These are phyloP conservation scores for Beauveria brongniartii DNA, from an alignment of 2,329 filamentous ascomycete genomes.

Conservation along the genomic window DNA sequence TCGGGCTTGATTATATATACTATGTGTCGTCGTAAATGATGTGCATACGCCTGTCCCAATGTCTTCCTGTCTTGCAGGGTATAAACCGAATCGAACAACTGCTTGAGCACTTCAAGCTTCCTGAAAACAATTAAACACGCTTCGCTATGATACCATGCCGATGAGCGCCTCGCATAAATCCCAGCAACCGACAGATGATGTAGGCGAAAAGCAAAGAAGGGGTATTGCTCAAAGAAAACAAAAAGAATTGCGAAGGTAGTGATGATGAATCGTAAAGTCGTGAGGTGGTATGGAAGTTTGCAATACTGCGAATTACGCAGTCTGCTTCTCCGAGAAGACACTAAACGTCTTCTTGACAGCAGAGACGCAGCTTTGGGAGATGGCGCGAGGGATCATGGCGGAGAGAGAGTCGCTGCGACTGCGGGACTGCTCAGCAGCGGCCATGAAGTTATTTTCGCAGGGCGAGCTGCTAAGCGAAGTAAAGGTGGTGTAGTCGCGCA, in stretches of 20 bases:
- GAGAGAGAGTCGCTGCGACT: slow-evolving; percentile 8
- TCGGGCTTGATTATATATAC: neutral
- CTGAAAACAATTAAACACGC: neutral
- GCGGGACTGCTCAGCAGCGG: neutral
- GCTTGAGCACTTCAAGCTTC: slow-evolving; percentile 5
- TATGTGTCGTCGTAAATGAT: neutral
- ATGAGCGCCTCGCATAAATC: neutral
- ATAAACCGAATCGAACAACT: neutral
- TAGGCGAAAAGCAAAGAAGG: neutral
- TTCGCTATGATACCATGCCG: slow-evolving; percentile 7
- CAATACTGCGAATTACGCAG: neutral
- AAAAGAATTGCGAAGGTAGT: neutral
- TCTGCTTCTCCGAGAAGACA: slow-evolving; percentile 4
- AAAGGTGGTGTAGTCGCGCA: slow-evolving; percentile 1
- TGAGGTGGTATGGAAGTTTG: neutral
- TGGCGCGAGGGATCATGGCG: slow-evolving; percentile 8
- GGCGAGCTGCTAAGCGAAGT: slow-evolving; percentile 5
- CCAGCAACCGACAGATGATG: neutral
- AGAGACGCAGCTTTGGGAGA: slow-evolving; percentile 8
- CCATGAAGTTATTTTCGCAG: neutral
- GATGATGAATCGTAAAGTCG: neutral
- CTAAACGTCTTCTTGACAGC: slow-evolving; percentile 10
- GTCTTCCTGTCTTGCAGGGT: neutral
- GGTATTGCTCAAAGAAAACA: neutral
- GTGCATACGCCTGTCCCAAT: neutral